phyloP scores from a whole-genome alignment of 306 rosid species.

The Cucumis hystrix region DNA sequence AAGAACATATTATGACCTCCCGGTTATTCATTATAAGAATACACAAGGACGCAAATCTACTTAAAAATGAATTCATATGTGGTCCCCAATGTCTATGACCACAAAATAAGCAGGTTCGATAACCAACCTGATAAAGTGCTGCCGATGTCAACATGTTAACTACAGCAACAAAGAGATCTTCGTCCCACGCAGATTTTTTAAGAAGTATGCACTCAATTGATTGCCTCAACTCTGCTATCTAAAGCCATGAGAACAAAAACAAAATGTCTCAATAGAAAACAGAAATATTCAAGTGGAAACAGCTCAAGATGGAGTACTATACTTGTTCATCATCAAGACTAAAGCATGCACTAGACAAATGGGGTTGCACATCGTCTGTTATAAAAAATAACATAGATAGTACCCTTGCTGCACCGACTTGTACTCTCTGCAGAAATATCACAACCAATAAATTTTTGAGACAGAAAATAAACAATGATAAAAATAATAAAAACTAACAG shows the following conservation, averaged over 20 bases:
- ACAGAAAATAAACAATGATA: constrained; percentile 3
- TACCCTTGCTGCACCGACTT: constrained; percentile 69
- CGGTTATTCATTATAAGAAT: background rate
- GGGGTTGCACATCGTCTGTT: constrained; percentile 46
- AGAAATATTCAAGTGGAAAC: background rate
- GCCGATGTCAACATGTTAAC: constrained; percentile 66
- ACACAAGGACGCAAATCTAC: background rate
- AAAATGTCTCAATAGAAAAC: constrained; percentile 1
- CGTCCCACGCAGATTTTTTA: constrained; percentile 46
- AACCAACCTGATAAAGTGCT: constrained; percentile 64
- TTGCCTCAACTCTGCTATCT: constrained; percentile 56
- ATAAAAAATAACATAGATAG: constrained; percentile 47
- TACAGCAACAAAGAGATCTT: constrained; percentile 68
- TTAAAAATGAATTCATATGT: background rate
- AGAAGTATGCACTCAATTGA: constrained; percentile 40
- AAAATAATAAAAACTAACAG: background rate
- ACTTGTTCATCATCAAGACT: constrained; percentile 72
- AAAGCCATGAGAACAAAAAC: constrained; percentile 14
- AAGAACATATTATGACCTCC: background rate
- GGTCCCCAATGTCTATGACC: background rate
- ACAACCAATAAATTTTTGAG: constrained; percentile 1
- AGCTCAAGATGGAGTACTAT: background rate
- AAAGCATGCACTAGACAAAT: constrained; percentile 46
- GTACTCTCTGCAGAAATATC: constrained; percentile 47
- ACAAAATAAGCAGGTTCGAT: background rate